phyloP scores from a whole-genome alignment of 305 asterid species.

The Fraxinus angustifolia region DNA sequence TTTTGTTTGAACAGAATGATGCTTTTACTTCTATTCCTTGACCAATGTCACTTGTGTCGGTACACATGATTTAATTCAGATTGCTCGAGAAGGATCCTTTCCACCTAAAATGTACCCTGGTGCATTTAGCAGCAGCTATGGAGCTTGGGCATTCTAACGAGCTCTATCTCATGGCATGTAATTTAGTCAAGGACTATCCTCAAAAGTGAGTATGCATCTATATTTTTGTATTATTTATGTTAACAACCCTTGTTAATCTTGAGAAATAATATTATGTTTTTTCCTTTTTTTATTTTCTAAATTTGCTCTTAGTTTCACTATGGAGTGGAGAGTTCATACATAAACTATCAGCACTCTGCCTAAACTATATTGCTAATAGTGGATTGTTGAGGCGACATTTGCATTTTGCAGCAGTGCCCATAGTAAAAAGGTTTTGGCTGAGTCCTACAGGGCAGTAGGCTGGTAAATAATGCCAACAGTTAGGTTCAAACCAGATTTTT shows the following conservation, averaged over 20 bases:
- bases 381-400: conserved; percentile 12
- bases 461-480: not conserved
- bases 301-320: not conserved
- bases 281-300: not conserved
- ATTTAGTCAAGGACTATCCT: conserved; percentile 97
- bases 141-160: conserved; percentile 98
- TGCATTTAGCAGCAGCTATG: conserved; percentile 98
- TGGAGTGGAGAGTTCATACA: not conserved
- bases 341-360: not conserved
- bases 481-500: not conserved
- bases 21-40: conserved; percentile 2
- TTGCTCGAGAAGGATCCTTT: conserved; percentile 99
- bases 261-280: not conserved
- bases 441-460: not conserved
- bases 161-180: conserved; percentile 97
- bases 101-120: conserved; percentile 87
- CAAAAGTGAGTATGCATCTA: conserved; percentile 66
- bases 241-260: not conserved
- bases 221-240: not conserved
- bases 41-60: conserved; percentile 24
- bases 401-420: not conserved
- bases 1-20: conserved; percentile 15
- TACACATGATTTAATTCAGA: conserved; percentile 48
- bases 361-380: not conserved
- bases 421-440: not conserved